Percentiles rank a stretch among this genome's conserved stretches.
Conservation (phyloP, 225 moss, liverwort and hornwort species). For the Pseudoscleropodium purum region DNA sequence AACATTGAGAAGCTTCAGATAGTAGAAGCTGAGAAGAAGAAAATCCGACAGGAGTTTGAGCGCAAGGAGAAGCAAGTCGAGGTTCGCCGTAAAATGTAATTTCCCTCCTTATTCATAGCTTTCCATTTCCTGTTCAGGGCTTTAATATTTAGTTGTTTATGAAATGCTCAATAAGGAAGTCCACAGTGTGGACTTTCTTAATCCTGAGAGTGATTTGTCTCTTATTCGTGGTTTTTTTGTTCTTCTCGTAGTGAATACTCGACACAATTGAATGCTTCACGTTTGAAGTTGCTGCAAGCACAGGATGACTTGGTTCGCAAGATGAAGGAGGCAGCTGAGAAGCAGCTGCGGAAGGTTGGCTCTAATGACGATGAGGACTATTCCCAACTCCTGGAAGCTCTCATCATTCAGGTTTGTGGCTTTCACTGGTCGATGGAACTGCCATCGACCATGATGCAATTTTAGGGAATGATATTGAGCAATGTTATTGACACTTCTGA, state of each 20-base stretch:
- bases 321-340: conserved; percentile 67
- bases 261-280: conserved; percentile 67
- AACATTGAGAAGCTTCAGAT: conserved; percentile 78
- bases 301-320: conserved; percentile 69
- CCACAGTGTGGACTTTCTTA: not conserved
- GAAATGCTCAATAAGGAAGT: not conserved
- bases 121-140: not conserved
- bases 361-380: conserved; percentile 21
- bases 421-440: not conserved
- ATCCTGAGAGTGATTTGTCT: not conserved
- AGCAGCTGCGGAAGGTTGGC: conserved; percentile 50
- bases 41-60: conserved; percentile 67
- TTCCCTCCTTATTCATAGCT: not conserved
- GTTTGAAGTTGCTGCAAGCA: conserved; percentile 67
- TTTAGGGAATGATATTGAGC: not conserved
- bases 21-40: conserved; percentile 72
- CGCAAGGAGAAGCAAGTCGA: conserved; percentile 84
- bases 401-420: conserved; percentile 36
- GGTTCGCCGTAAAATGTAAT: conserved; percentile 60
- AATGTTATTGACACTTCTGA: not conserved
- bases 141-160: not conserved
- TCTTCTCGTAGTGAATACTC: conserved; percentile 50
- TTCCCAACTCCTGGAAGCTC: conserved; percentile 41
- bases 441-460: not conserved
- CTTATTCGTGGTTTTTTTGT: not conserved